These are phyloP conservation scores for Talaromyces albobiverticillius DNA, from an alignment of 2,329 filamentous ascomycete genomes.

Conservation along the genomic window DNA sequence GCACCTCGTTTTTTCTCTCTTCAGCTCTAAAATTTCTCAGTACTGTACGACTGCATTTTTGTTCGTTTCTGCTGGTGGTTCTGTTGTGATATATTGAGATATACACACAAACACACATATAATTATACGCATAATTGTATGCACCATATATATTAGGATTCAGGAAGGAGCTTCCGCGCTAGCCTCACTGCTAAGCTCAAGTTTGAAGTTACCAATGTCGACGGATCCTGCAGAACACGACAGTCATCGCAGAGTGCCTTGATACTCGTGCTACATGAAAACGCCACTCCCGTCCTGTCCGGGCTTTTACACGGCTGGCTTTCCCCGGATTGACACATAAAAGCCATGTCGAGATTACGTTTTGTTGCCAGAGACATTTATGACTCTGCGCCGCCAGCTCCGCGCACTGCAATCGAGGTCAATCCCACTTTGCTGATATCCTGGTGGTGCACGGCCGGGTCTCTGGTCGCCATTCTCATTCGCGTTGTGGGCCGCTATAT, in stretches of 20 bases:
- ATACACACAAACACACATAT: too few species aligned
- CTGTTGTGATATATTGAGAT: too few species aligned
- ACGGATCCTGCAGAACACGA: too few species aligned
- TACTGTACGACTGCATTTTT: too few species aligned
- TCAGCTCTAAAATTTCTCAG: too few species aligned
- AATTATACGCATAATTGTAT: too few species aligned
- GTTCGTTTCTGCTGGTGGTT: too few species aligned
- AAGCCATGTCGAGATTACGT: slow-evolving; percentile 22
- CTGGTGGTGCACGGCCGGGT: slow-evolving; percentile 91
- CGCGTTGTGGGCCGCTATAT: slow-evolving; percentile 82
- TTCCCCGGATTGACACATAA: slow-evolving; percentile 22
- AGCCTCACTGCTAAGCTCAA: too few species aligned
- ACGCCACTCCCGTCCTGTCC: background rate
- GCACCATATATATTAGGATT: too few species aligned
- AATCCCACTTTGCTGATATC: slow-evolving; percentile 93
- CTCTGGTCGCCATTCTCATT: slow-evolving; percentile 76
- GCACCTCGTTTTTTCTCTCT: too few species aligned
- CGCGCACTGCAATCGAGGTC: slow-evolving; percentile 55
- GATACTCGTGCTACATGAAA: background rate
- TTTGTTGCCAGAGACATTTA: slow-evolving; percentile 42
- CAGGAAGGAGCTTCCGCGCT: too few species aligned
- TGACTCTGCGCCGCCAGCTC: slow-evolving; percentile 48
- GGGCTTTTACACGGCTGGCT: background rate
- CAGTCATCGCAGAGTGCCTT: background rate
- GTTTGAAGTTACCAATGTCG: too few species aligned